Evolutionary conservation across 768 basidiomycete genomes (phyloP).

Genomic region (Stropharia rugosoannulata): DNA sequence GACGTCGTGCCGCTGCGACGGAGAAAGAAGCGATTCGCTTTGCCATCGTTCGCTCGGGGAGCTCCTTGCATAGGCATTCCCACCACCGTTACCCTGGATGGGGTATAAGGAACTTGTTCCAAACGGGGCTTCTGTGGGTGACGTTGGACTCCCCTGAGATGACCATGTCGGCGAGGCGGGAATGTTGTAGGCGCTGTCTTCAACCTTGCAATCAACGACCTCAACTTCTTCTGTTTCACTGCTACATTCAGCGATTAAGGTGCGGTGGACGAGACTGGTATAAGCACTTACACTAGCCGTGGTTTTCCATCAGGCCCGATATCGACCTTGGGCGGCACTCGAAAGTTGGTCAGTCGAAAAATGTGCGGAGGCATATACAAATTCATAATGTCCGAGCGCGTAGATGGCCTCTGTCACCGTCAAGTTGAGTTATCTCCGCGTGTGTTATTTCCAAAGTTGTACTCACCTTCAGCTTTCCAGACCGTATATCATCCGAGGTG

Average conservation of each 20-base stretch:
- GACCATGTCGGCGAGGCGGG: constrained; percentile 39
- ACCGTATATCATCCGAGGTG: constrained; percentile 72
- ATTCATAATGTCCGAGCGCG: constrained; percentile 67
- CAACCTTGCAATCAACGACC: constrained; percentile 45
- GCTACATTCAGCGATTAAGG: constrained; percentile 20
- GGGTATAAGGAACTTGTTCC: constrained; percentile 30
- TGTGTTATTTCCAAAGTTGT: too few species aligned
- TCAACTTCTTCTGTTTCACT: constrained; percentile 47
- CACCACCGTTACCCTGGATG: constrained; percentile 19
- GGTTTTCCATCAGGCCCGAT: constrained; percentile 67
- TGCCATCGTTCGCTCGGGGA: constrained; percentile 29
- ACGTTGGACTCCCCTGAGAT: constrained; percentile 29
- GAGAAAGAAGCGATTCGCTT: constrained; percentile 25
- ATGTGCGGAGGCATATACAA: constrained; percentile 76
- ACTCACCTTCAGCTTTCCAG: constrained; percentile 58
- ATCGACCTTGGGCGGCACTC: constrained; percentile 80
- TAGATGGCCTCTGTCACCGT: constrained; percentile 55
- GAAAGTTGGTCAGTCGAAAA: constrained; percentile 78
- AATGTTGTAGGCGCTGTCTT: constrained; percentile 43
- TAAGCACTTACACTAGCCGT: constrained; percentile 57
- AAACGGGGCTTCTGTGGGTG: constrained; percentile 36
- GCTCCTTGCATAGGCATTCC: constrained; percentile 26
- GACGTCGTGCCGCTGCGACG: constrained; percentile 26
- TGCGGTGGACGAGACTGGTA: not conserved
- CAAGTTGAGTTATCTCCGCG: not conserved